phyloP scores from a whole-genome alignment of 805 yeast species.

The Kazachstania viticola region DNA sequence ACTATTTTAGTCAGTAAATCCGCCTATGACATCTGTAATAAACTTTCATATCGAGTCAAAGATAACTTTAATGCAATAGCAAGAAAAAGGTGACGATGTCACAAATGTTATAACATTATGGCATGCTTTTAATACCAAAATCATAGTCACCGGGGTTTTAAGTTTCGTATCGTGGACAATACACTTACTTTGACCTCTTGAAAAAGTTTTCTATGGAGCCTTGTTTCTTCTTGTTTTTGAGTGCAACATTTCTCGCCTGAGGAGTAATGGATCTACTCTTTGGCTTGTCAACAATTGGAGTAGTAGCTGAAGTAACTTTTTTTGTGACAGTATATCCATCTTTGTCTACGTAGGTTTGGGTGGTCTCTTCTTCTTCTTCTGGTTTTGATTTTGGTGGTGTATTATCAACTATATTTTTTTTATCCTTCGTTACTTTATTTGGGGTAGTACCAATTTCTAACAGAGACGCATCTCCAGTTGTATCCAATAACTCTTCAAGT shows the following conservation, averaged over 20 bases:
- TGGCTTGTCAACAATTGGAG: background rate
- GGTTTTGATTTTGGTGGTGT: slow-evolving; percentile 1
- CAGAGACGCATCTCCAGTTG: slow-evolving; percentile 25
- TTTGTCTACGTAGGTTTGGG: slow-evolving; percentile 18
- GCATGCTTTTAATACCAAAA: no score
- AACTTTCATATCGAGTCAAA: no score
- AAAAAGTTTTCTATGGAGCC: slow-evolving; percentile 25
- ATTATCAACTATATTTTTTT: background rate
- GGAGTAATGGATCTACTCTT: background rate
- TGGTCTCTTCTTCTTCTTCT: slow-evolving; percentile 4
- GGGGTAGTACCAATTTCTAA: slow-evolving; percentile 12
- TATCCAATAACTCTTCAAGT: slow-evolving; percentile 21
- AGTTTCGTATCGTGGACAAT: no score
- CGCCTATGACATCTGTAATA: no score
- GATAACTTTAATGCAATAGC: no score
- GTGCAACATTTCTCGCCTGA: background rate
- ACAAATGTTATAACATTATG: no score
- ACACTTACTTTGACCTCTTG: slow-evolving; percentile 9
- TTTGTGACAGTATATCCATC: slow-evolving; percentile 27
- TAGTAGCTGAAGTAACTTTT: slow-evolving; percentile 9
- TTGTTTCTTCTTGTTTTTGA: slow-evolving; percentile 16
- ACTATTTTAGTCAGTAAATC: no score
- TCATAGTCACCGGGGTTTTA: no score
- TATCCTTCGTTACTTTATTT: background rate
- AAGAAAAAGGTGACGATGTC: no score